Evolutionary conservation across 225 moss, liverwort and hornwort genomes (phyloP).

Genomic region (Straminergon stramineum): DNA sequence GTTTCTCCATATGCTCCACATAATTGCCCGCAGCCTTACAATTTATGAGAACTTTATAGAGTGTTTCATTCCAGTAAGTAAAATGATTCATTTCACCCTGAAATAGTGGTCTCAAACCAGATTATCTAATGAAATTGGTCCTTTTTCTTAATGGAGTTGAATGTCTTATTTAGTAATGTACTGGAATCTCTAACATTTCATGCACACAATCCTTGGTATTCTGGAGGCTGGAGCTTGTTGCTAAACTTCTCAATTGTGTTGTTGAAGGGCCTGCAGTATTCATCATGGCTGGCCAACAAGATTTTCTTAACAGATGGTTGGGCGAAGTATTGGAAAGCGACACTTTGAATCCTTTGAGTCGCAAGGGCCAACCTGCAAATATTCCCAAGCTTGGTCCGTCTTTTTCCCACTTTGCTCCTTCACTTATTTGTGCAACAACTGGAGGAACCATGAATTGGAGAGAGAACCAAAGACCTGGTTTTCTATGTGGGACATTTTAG

Average conservation of each 20-base stretch:
- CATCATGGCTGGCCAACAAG: background rate
- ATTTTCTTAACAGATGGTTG: accelerated
- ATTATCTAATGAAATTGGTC: background rate
- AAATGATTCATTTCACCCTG: background rate
- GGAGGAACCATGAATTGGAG: background rate
- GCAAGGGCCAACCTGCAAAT: background rate
- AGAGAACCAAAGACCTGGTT: background rate
- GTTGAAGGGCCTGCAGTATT: background rate
- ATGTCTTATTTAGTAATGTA: background rate
- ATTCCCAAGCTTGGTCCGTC: background rate
- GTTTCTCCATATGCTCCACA: background rate
- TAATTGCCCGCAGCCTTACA: background rate
- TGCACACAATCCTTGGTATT: background rate
- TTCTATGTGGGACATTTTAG: background rate
- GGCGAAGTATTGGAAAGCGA: accelerated
- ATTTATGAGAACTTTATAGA: no score
- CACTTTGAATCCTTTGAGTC: background rate
- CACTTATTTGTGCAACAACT: background rate
- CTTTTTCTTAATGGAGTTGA: background rate
- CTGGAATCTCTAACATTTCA: background rate
- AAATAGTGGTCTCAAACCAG: background rate
- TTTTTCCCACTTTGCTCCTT: background rate
- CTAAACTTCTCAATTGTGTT: background rate
- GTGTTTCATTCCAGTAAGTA: background rate
- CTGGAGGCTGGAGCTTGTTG: background rate